A percentile compares a stretch with the other conserved stretches of the same genome.
These are phyloP conservation scores for Kuraishia hungarica DNA, from an alignment of 805 yeast species.

Conservation along the genomic window DNA sequence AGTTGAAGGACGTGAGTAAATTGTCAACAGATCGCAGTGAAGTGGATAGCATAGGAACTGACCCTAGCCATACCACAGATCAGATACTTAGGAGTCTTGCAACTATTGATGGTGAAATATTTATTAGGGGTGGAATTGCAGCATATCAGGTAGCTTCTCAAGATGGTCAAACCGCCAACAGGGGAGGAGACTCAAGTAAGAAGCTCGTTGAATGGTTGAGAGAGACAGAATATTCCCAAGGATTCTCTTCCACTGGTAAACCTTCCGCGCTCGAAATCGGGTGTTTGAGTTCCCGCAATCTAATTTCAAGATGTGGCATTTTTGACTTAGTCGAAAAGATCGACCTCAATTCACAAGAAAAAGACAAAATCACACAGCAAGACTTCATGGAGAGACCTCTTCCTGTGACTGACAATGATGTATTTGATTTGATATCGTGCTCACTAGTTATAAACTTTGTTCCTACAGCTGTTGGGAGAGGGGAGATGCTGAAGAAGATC, in stretches of 20 bases:
- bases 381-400: conserved; percentile 76
- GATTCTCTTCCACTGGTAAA: conserved; percentile 1
- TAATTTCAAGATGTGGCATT: conserved; percentile 49
- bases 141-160: conserved; percentile 81
- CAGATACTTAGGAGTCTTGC: background rate
- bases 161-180: conserved; percentile 62
- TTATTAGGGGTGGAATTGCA: conserved; percentile 57
- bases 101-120: conserved; percentile 2
- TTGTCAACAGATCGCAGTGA: too few relatives aligned
- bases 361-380: conserved; percentile 53
- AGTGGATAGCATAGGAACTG: too few relatives aligned
- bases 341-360: conserved; percentile 76
- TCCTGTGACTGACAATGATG: conserved; percentile 37
- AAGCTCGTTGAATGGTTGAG: conserved; percentile 66
- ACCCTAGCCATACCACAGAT: too few relatives aligned
- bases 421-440: conserved; percentile 65
- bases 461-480: conserved; percentile 60
- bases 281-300: conserved; percentile 59
- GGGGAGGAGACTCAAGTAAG: conserved; percentile 94
- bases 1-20: background rate
- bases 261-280: conserved; percentile 73
- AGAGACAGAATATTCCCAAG: conserved; percentile 15
- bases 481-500: conserved; percentile 65
- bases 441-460: conserved; percentile 87
- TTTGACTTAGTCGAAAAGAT: conserved; percentile 52